phyloP scores from a whole-genome alignment of 805 yeast species.

The Vanderwaltozyma polyspora region DNA sequence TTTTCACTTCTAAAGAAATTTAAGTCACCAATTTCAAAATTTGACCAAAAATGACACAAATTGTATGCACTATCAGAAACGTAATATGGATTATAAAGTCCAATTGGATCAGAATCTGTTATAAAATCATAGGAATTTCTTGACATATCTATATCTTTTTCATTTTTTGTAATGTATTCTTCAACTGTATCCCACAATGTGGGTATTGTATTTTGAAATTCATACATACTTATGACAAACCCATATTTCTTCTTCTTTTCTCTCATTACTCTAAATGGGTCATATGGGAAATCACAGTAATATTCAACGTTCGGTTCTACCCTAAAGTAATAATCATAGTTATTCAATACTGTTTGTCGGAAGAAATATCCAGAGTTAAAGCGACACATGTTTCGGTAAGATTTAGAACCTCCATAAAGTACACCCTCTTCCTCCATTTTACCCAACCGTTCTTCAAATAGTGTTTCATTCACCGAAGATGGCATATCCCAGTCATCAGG shows the following conservation, averaged over 20 bases:
- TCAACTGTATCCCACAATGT: conserved; percentile 69
- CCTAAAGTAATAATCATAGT: conserved; percentile 86
- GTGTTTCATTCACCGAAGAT: conserved; percentile 49
- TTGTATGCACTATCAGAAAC: conserved; percentile 47
- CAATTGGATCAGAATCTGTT: conserved; percentile 42
- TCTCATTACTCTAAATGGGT: conserved; percentile 75
- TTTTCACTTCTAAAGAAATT: conserved; percentile 59
- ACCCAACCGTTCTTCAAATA: conserved; percentile 36
- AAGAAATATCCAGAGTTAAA: conserved; percentile 88
- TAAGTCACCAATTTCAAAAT: conserved; percentile 67
- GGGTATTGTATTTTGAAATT: conserved; percentile 76
- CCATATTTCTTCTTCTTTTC: conserved; percentile 73
- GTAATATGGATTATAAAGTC: conserved; percentile 32
- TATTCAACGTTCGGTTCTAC: conserved; percentile 90
- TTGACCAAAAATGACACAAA: conserved; percentile 81
- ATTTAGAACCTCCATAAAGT: conserved; percentile 52
- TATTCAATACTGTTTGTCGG: conserved; percentile 55
- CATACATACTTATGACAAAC: conserved; percentile 74
- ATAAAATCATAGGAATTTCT: conserved; percentile 29
- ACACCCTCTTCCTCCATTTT: conserved; percentile 37
- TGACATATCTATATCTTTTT: conserved; percentile 29
- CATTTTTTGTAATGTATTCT: conserved; percentile 44
- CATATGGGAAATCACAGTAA: conserved; percentile 75
- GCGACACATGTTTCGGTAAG: conserved; percentile 90
- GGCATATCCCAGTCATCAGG: conserved; percentile 72